Evolutionary conservation across 768 basidiomycete genomes (phyloP).

Genomic region (Suillus weaverae): DNA sequence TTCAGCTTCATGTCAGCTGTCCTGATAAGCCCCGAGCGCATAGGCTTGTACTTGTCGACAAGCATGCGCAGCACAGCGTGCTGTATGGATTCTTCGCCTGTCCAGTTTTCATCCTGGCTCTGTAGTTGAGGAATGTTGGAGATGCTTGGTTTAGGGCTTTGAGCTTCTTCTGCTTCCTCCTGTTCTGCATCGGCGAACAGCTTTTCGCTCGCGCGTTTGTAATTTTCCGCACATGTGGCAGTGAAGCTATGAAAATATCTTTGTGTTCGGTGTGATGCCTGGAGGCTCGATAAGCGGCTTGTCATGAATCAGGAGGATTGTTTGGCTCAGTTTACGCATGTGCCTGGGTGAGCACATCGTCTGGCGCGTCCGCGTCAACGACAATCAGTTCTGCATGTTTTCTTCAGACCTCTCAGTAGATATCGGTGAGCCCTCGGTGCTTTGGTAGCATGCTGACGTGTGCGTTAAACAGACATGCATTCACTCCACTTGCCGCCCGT

Average conservation of each 20-base stretch:
- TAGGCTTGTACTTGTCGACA: constrained; percentile 82
- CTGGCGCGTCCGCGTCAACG: no score
- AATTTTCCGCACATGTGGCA: constrained; percentile 9
- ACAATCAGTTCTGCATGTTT: no score
- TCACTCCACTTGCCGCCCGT: neutral
- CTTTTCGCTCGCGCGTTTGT: constrained; percentile 51
- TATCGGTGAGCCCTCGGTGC: no score
- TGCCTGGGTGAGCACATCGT: neutral
- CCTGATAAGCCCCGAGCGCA: constrained; percentile 58
- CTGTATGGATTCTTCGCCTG: constrained; percentile 68
- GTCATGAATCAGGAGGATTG: constrained; percentile 4
- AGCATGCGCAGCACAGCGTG: constrained; percentile 82
- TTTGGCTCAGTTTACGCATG: neutral
- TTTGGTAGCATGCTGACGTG: no score
- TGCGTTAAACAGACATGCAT: no score
- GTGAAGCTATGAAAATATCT: neutral
- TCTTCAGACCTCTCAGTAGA: no score
- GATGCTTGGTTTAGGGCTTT: constrained; percentile 12
- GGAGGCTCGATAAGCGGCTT: neutral
- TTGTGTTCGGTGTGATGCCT: neutral
- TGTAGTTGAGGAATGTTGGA: constrained; percentile 34
- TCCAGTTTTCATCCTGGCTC: constrained; percentile 66
- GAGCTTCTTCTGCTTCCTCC: constrained; percentile 46
- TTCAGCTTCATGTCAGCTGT: constrained; percentile 70
- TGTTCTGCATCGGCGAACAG: constrained; percentile 63